Evolutionary conservation across 345 rosid species (phyloP), one percentile per base, ranked within the genome.

Genomic region (Cardamine resedifolia): DNA sequence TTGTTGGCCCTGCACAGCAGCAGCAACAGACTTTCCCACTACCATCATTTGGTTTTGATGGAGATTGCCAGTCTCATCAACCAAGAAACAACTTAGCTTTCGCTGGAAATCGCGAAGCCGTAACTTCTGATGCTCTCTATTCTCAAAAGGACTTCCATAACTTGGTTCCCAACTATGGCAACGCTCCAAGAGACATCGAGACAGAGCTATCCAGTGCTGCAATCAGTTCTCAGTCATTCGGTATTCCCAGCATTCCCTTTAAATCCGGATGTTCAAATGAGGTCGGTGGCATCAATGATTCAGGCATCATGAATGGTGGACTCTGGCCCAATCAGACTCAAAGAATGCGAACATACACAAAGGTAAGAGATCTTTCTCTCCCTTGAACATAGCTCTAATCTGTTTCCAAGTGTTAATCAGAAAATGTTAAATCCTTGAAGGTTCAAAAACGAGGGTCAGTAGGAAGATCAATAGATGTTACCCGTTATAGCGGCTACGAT

Each of bases 401-500:
- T 14, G 7, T 41, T 21, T 36, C 10, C 15, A 6, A 59, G 18
- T 58, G 55, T 47, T 28, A 11, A 58, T 39, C 34, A 8, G 3
- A 20, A 58, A 57, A 70, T 16, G 26, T 51, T 16, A 23, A 74
- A 33, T 41, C 41, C 27, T n/a, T 83, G 79, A 64, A 95, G 99
- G 96, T 91, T 78, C 96, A 91, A 86, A 95, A 91, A 85, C 96
- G 96, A 23, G 98, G 99, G 14, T 86, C 98, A 23, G 98, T 90
- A 0, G 98, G 99, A 77, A 88, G 99, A 83, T 95, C 96, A 38
- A 90, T 95, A 34, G 99, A 95, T 68, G 90, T 95, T 34, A 90
- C 92, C 14, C 91, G 98, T 48, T 90, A 86, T 70, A 86, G 78
- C 70, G 88, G 82, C 10, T 95, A 95, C 48, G 96, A 88, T 5